Evolutionary conservation across 73 alveolate species (phyloP), one percentile per base, ranked within the genome.

Genomic region (Durusdinium trenchii): DNA sequence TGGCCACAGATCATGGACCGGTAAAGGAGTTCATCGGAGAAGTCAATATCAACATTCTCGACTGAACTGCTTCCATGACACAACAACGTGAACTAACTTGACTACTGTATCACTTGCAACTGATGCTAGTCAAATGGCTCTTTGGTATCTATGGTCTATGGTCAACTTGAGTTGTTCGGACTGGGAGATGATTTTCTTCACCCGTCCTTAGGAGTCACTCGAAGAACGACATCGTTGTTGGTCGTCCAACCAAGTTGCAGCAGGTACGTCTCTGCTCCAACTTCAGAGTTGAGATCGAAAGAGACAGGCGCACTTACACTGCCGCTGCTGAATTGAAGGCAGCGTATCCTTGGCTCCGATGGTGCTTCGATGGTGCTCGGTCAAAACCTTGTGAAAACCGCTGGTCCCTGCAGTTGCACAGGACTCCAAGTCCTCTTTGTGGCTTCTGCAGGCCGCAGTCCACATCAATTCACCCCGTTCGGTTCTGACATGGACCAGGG

Each of bases 241-340:
- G 95, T 86, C 62, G 95, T 86, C 95, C 95, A 86, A 45, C 95
- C 95, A 23, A 86, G 46, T 61, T 86, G 95, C 47, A 86, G 50
- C 47, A 86, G 57, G 61, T n/a, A 86, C 45, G 52, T 61, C n/a
- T 18, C 40, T 40, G 20, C 61, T 35, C 52, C 47, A 43, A 3
- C 40, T 20, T 40, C 61, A 14, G 52, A 35, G 48, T n/a, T 23
- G 79, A 85, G 30, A 18, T 42, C 64, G 45, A 86, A 86, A 46
- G 95, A 36, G 45, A 86, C 62, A 6, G 95, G 95, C 30, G 95
- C 32, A 60, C 95, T 86, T 62, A 86, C 95, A 42, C 95, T 86
- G 82, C 82, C 95, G 26, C 76, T 45, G n/a, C 28, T 42, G 82
- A 86, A 86, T 20, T 60, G 95, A 43, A 86, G 76, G 95, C 95